phyloP scores from a whole-genome alignment of 192 early-diverging fungal genomes.

The Backusella australiensis region DNA sequence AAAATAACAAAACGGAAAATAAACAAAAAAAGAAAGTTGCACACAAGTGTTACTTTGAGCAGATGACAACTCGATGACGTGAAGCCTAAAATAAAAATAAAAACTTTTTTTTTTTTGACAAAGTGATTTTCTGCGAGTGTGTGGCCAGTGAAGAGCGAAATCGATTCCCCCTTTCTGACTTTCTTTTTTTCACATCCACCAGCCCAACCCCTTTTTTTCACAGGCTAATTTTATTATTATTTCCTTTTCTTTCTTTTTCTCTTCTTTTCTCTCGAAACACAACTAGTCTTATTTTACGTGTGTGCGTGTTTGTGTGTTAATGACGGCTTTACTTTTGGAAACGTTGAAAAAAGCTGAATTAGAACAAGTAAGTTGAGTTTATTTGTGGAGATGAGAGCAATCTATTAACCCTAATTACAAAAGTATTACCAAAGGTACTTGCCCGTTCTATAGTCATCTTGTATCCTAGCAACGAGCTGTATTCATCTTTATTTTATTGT shows the following conservation, averaged over 20 bases:
- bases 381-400: not conserved
- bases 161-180: not conserved
- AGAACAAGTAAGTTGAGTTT: slow-evolving; percentile 42
- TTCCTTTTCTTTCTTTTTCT: not conserved
- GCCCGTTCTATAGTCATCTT: not conserved
- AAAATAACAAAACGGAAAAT: not conserved
- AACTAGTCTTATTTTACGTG: not conserved
- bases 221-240: not conserved
- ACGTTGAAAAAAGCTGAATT: slow-evolving; percentile 65
- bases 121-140: not conserved
- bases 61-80: slow-evolving; percentile 1
- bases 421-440: slow-evolving; percentile 19
- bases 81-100: not conserved
- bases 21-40: slow-evolving; percentile 5
- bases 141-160: not conserved
- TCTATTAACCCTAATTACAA: not conserved
- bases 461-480: not conserved
- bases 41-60: not conserved
- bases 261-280: not conserved
- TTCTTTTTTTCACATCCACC: not conserved
- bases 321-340: slow-evolving; percentile 54
- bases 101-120: not conserved
- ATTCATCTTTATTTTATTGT: not conserved
- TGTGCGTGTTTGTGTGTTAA: not conserved
- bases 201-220: slow-evolving; percentile 1